Conservation (phyloP, 306 rosid genomes). For the Castanea mollissima region DNA sequence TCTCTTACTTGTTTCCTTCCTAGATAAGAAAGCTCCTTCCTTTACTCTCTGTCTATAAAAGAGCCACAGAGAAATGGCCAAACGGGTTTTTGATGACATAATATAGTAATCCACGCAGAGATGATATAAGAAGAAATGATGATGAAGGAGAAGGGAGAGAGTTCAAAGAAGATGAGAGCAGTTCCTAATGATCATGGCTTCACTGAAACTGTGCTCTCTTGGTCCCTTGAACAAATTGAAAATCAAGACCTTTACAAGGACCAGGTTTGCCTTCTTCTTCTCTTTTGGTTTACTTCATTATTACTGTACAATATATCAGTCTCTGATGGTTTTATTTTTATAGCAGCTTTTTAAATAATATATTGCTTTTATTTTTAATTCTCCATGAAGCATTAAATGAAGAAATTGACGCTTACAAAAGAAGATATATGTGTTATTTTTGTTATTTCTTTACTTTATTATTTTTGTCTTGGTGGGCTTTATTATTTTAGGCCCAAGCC, state of each 20-base stretch:
- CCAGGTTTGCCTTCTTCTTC: slow-evolving; percentile 23
- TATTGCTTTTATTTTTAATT: not conserved
- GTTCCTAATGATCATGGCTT: slow-evolving; percentile 13
- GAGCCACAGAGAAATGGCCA: not conserved
- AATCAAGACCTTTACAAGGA: slow-evolving; percentile 35
- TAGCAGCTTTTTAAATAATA: not conserved
- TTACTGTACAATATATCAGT: no score
- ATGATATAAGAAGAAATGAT: slow-evolving; percentile 14
- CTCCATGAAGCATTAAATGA: no score
- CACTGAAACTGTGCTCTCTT: slow-evolving; percentile 41
- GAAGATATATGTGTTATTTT: not conserved
- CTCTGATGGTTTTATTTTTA: not conserved
- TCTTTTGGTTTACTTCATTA: not conserved
- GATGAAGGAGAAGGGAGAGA: slow-evolving; percentile 11
- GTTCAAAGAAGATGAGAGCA: slow-evolving; percentile 20
- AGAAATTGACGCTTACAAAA: not conserved
- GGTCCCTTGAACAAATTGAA: slow-evolving; percentile 58
- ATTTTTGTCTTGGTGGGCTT: not conserved
- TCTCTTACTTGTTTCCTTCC: not conserved
- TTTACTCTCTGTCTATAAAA: not conserved
- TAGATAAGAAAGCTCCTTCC: slow-evolving; percentile 11
- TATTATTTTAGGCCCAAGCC: not conserved
- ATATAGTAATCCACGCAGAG: not conserved
- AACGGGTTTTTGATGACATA: not conserved
- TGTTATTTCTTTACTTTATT: no score